Percentiles rank a stretch among this genome's conserved stretches.
phyloP scores from a whole-genome alignment of 441 rosid genomes.

The Pelargonium fulgidum region DNA sequence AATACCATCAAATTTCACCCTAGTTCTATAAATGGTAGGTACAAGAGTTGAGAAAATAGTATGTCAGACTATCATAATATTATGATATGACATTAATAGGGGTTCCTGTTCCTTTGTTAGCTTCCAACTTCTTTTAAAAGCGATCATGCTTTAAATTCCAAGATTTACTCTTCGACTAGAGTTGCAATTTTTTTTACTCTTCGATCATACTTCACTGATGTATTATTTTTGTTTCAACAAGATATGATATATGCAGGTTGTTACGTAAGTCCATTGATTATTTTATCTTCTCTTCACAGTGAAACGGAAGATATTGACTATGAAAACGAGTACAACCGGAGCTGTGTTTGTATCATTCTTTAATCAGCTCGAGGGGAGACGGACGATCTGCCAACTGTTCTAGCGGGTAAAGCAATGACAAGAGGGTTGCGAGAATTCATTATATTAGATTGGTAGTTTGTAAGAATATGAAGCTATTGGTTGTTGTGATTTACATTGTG shows the following conservation, averaged over 20 bases:
- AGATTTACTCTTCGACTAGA: too few relatives aligned
- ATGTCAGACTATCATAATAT: not conserved
- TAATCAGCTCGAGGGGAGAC: slow-evolving; percentile 5
- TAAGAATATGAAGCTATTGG: slow-evolving; percentile 11
- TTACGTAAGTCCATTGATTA: not conserved
- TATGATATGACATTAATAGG: not conserved
- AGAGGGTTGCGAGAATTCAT: not conserved
- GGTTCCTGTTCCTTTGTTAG: not conserved
- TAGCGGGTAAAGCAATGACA: not conserved
- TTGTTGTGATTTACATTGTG: not conserved
- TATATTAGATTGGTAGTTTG: slow-evolving; percentile 6
- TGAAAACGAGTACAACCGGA: slow-evolving; percentile 21
- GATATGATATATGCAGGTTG: too few relatives aligned
- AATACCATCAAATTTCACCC: not conserved
- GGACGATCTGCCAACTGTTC: slow-evolving; percentile 4
- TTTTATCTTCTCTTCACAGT: slow-evolving; percentile 18
- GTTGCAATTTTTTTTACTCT: too few relatives aligned
- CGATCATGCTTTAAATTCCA: too few relatives aligned
- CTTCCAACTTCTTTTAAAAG: not conserved
- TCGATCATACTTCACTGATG: not conserved
- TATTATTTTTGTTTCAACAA: not conserved
- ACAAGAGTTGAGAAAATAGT: not conserved
- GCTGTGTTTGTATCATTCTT: slow-evolving; percentile 34
- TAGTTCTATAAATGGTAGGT: not conserved
- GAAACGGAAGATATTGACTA: slow-evolving; percentile 25